Base-by-base conservation (phyloP, 2,329 filamentous ascomycete genomes). In the Ophiostoma quercus region DNA sequence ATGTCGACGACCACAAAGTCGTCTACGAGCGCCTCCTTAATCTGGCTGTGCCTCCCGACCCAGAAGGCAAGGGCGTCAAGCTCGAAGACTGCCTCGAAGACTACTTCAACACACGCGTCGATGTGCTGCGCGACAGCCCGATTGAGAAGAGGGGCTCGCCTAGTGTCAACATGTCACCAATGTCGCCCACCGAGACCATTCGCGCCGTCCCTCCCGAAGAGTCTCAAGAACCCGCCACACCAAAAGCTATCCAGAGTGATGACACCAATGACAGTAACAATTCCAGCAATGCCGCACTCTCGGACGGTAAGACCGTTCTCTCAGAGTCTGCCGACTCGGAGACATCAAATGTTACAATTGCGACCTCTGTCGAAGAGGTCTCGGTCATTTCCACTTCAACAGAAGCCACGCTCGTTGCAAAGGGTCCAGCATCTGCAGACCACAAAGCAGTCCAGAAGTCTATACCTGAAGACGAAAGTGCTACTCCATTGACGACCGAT, bases 21-120 rank as follows among this genome's bases (percentile, higher is more conserved):
- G 88, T 97, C 68, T 94, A 96, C 74, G 95, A 99, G 79, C 85
- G 95, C 68, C 81, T 97, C 29, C 83, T 99, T 7, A 95, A 98
- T 76, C 87, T 99, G 57, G 94, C 93, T 0, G 91, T 99, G n/a
- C 92, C 92, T 66, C 84, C 89, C 0, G 89, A 92, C 67, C 84
- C 88, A 6, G 87, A 91, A 65, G 89, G 88, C 32, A 88, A 87
- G 71, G 84, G 85, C 2, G 85, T 97, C 72, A 93, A 90, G 37
- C 81, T 99, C 25, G 95, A 98, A 79, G 91, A 96, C 74, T 98
- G 94, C 75, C 80, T 99, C 22, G 94, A 97, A 77, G 89, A 90
- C 68, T 98, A 97, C 76, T 98, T 98, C 84, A 97, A 98, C 79
- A 94, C 94, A 70, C 86, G 88, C 70, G 92, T 99, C 68, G 93